Percentiles rank a stretch among this genome's conserved stretches.
phyloP scores from a whole-genome alignment of 1,284 basidiomycete genomes.

The Trichosporon ovoides region DNA sequence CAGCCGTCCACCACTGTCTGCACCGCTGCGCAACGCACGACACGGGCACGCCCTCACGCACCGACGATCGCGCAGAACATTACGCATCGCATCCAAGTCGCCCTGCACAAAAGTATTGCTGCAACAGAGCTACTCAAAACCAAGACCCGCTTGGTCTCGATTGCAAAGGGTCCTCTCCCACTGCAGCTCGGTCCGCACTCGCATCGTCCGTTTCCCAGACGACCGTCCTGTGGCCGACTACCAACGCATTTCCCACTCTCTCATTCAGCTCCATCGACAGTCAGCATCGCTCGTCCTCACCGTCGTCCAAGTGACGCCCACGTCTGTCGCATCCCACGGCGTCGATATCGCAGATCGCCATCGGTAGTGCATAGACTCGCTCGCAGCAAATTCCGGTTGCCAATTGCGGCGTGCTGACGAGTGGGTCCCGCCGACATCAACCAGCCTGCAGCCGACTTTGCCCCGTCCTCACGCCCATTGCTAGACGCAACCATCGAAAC shows the following conservation, averaged over 20 bases:
- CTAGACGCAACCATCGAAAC: background rate
- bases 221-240: background rate
- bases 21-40: background rate
- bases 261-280: background rate
- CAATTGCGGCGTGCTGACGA: background rate
- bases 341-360: too few species aligned
- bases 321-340: background rate
- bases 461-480: background rate
- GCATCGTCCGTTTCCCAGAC: constrained; percentile 6
- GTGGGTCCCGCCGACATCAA: background rate
- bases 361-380: too few species aligned
- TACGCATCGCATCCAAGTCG: background rate
- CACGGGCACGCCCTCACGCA: background rate
- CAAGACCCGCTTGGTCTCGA: constrained; percentile 1
- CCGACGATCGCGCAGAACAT: background rate
- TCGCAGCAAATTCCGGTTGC: too few species aligned
- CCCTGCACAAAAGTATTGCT: background rate
- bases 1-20: background rate
- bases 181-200: background rate
- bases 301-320: background rate
- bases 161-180: constrained; percentile 2
- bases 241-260: background rate
- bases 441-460: background rate
- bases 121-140: background rate
- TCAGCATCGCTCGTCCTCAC: background rate